Base-by-base conservation (phyloP, 805 yeast genomes). In the Scheffersomyces amazonensis region DNA sequence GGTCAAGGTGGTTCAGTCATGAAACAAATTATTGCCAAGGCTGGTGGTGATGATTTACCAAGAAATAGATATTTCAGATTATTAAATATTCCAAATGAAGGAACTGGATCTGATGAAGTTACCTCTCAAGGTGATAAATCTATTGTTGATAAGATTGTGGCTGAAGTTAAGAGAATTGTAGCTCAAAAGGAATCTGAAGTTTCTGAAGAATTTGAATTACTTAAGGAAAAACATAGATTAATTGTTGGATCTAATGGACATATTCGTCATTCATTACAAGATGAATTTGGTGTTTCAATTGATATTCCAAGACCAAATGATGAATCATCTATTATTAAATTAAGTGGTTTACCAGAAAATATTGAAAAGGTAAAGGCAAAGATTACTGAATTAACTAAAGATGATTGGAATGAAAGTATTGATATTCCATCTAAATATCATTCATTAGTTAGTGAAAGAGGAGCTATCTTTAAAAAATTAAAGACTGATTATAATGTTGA, bases 241-340 rank as follows among this genome's bases (percentile, higher is more conserved):
- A 54, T 91, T 36, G 78, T 91, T 59, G 98, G 98, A 28, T 80
- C 88, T 27, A 80, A 80, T 41, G 97, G 98, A 31, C 53, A 78
- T 10, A 74, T 76, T 41, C 87, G 91, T 63, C 83, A 83, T 49
- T 69, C 76, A 9, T 60, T 88, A 46, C 91, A 88, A 65, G 68
- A 75, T 12, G 87, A 83, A 52, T 86, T 74, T 59, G 68, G 71
- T 11, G 90, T 87, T 34, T 56, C 60, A 19, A 60, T 91, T 39
- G 70, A 68, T 32, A 75, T 91, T 54, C 97, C 97, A 46, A 75
- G 73, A 53, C 63, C 73, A 28, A 74, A 70, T 41, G 73, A 69
- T 37, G 62, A 66, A 23, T 69, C 78, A 5, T 78, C 77, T 16
- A 58, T 57, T 24, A 73, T 89, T 36, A 69, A 69, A 24, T 59